A percentile compares a stretch with the other conserved stretches of the same genome.
phyloP scores from a whole-genome alignment of 2,329 filamentous ascomycete genomes.

The Clonostachys solani region DNA sequence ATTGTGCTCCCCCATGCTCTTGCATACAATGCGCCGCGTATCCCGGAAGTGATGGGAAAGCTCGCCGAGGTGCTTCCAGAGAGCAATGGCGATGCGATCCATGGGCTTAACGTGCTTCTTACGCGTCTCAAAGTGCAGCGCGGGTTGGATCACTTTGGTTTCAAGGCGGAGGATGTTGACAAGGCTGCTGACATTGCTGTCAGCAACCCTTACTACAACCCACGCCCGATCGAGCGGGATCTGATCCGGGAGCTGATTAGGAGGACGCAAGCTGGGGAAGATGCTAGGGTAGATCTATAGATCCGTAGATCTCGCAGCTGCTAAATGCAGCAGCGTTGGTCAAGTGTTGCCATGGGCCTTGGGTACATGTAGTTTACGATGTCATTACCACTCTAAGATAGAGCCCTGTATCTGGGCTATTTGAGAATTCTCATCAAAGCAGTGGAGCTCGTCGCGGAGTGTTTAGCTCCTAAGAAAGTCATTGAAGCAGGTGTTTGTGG shows the following conservation, averaged over 20 bases:
- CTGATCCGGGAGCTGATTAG: slow-evolving; percentile 51
- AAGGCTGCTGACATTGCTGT: slow-evolving; percentile 55
- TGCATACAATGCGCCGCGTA: slow-evolving; percentile 54
- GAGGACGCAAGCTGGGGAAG: slow-evolving; percentile 55
- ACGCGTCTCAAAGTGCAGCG: slow-evolving; percentile 47
- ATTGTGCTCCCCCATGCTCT: slow-evolving; percentile 59
- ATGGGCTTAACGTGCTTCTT: slow-evolving; percentile 51
- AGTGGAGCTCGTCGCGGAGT: no score
- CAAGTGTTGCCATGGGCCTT: no score
- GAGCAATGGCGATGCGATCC: slow-evolving; percentile 52
- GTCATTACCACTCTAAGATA: no score
- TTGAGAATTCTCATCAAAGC: no score
- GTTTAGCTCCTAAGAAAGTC: no score
- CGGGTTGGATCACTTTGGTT: slow-evolving; percentile 47
- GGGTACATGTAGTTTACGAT: no score
- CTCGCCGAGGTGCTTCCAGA: slow-evolving; percentile 50
- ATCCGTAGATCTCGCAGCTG: no score
- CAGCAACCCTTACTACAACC: slow-evolving; percentile 56
- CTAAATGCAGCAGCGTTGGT: no score
- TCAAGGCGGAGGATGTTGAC: slow-evolving; percentile 56
- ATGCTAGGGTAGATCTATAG: slow-evolving; percentile 29
- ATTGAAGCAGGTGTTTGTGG: no score
- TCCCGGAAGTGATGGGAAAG: slow-evolving; percentile 45
- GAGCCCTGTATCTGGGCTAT: no score
- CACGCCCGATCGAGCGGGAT: slow-evolving; percentile 44